Evolutionary conservation across 2,329 filamentous ascomycete species (phyloP).

Genomic region (Clonostachys sp.): DNA sequence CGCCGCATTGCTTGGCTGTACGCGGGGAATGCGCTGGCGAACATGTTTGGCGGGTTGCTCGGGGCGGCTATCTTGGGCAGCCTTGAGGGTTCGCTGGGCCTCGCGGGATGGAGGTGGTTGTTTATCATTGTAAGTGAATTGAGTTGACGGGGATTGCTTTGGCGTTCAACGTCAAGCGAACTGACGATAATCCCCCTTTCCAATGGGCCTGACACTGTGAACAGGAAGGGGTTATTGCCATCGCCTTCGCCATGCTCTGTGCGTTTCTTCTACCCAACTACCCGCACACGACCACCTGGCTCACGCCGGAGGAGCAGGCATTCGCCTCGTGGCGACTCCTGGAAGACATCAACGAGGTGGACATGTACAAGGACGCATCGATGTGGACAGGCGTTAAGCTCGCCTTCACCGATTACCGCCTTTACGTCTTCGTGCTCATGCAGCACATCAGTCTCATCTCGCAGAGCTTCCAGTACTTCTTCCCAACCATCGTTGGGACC

Average conservation of each 20-base stretch:
- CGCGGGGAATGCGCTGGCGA: constrained; percentile 51
- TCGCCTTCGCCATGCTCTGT: constrained; percentile 26
- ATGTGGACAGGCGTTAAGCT: constrained; percentile 41
- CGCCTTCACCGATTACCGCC: constrained; percentile 40
- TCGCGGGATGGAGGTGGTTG: constrained; percentile 61
- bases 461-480: constrained; percentile 61
- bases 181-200: constrained; percentile 15
- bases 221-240: constrained; percentile 31
- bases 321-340: constrained; percentile 48
- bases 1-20: constrained; percentile 53
- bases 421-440: constrained; percentile 49
- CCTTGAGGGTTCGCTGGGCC: constrained; percentile 38
- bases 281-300: constrained; percentile 46
- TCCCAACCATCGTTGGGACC: constrained; percentile 57
- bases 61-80: constrained; percentile 42
- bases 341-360: constrained; percentile 40
- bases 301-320: constrained; percentile 42
- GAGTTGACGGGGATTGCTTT: constrained; percentile 35
- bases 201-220: constrained; percentile 44
- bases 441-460: constrained; percentile 45
- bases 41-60: constrained; percentile 45
- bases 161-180: constrained; percentile 11
- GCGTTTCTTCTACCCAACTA: constrained; percentile 43
- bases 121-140: constrained; percentile 58
- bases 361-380: constrained; percentile 26